Conservation (phyloP, 257 asterid species). For the Gynochthodes officinalis region DNA sequence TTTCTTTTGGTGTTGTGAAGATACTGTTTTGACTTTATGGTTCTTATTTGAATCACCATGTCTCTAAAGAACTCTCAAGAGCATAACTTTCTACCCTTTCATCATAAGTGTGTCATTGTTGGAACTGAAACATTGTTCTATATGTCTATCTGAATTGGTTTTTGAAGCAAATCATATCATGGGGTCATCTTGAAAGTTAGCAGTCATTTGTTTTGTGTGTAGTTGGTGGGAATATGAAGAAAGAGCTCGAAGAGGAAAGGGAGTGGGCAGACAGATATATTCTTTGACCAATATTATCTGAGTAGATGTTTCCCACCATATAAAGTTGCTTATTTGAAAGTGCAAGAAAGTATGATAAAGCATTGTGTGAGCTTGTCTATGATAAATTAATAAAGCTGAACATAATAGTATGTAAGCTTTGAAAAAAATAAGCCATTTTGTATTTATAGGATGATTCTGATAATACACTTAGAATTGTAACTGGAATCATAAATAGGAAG, state of each 20-base stretch:
- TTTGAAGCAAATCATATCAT: background rate
- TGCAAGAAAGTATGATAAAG: background rate
- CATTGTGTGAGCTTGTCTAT: background rate
- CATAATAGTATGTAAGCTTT: background rate
- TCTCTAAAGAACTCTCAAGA: background rate
- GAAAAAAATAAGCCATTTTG: background rate
- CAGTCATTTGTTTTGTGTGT: background rate
- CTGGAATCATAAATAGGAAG: background rate
- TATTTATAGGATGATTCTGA: background rate
- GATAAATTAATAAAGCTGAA: background rate
- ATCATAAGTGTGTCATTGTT: background rate
- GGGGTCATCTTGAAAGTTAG: background rate
- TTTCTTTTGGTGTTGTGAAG: background rate
- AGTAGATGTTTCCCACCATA: background rate
- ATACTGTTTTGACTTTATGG: background rate
- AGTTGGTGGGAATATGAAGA: background rate
- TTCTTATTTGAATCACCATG: background rate
- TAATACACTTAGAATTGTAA: background rate
- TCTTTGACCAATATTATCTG: slow-evolving; percentile 1
- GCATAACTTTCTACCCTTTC: background rate
- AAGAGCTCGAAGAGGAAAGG: background rate
- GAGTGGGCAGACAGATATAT: background rate
- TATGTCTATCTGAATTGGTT: background rate
- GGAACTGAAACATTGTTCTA: background rate
- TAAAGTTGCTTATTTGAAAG: background rate